Base-by-base conservation (phyloP, 345 rosid species). In the Syzygium oleosum region DNA sequence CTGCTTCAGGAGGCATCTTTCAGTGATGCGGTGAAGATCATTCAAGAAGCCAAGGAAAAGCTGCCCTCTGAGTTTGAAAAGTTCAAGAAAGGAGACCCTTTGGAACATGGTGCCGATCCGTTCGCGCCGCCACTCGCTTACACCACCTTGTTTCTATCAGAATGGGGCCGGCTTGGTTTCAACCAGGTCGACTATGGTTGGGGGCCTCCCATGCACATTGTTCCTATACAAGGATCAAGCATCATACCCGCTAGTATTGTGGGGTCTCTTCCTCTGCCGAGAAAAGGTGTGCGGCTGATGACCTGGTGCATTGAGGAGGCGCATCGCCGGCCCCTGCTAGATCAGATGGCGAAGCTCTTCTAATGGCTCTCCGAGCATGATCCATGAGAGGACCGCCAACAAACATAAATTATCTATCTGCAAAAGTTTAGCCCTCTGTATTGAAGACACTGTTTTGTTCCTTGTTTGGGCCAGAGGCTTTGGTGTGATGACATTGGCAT, bases 161-260 rank as follows among this genome's bases (percentile, higher is more conserved):
- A 95, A 85, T 93, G 96, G 95, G 95, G 95, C 1, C 87, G 94
- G 53, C 90, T 95, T 79, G 97, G 98, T 56, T 95, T 95, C 88
- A 92, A 93, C 84, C 89, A 90, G 84, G 93, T 93, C 23, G 96
- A 94, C 88, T 95, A 90, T 12, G 95, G 94, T 15, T 93, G 96
- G 95, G 96, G 96, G 6, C 89, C 89, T 4, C 93, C 96, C 2
- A 87, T 90, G 85, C 92, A 94, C 84, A 87, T 95, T 88, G 93
- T 92, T 22, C 95, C 95, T 4, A 87, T 94, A 27, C 96, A 92
- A 84, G 96, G 96, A 31, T 90, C 94, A 4, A 88, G 92, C 43
- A 85, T 94, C 29, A 93, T 93, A 61, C 97, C 95, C 1, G 95
- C 88, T 63, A 95, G 96, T 55, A 93, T 96, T 56, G 86, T 95